Evolutionary conservation across 768 basidiomycete species (phyloP), one percentile per base, ranked within the genome.

Genomic region (Tricholoma furcatifolium): DNA sequence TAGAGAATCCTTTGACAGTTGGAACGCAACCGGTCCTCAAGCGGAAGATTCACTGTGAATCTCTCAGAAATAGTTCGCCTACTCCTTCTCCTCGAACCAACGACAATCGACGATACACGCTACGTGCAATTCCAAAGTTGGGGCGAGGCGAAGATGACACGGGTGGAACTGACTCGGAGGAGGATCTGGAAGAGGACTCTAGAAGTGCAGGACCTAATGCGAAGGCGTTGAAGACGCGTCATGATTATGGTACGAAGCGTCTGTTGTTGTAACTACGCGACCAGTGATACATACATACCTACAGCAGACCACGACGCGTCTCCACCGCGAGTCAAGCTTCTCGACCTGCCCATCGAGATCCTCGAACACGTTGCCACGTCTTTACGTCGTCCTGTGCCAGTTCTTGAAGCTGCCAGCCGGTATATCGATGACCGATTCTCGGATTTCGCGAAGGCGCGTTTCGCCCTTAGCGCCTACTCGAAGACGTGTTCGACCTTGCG

Each of bases 321-420:
- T 38, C 51, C 57, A 14, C 61, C 60, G 2, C 47, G 61, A 15
- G 44, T 62, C 12, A 54, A 57, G n/a, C 53, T 68, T 27, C 60
- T 68, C n/a, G 65, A 67, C 36, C 62, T 69, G 1, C 67, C 66
- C 0, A 39, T 45, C 6, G 67, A 69, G 30, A 63, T 69, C 20
- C 55, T 69, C 31, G 66, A 69, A 41, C 58, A 60, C 18, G 66
- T 65, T 31, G 66, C 67, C 18, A 38, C 54, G 2, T 62, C 51
- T 15, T 45, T 66, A 9, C 62, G 63, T 50, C 57, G 60, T 30
- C 57, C 61, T 17, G 30, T 47, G 3, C 58, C 47, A 4, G 42
- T 51, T 23, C 53, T 66, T 14, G 59, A 67, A 23, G 50, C 59
- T 4, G 63, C 65, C 31, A 61, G 60, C n/a, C 53, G 62, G 6